phyloP scores from a whole-genome alignment of 1,139 yeast species.

The Candida tropicalis region DNA sequence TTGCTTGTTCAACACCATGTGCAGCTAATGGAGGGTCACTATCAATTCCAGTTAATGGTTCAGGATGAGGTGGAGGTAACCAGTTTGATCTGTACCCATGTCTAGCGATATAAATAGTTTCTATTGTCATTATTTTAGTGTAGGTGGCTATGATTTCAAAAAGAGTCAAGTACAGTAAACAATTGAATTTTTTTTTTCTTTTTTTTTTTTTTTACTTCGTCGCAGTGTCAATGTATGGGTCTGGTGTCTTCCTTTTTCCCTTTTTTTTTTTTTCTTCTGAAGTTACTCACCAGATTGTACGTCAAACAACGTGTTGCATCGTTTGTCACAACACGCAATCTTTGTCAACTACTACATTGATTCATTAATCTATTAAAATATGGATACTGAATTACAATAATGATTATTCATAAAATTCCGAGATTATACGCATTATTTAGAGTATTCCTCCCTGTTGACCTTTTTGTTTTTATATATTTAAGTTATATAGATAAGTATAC shows the following conservation, averaged over 20 bases:
- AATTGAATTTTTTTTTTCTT: background rate
- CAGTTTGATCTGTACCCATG: slow-evolving; percentile 86
- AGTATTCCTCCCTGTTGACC: background rate
- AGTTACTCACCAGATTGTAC: background rate
- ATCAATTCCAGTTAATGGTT: slow-evolving; percentile 78
- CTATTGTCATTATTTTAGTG: slow-evolving; percentile 37
- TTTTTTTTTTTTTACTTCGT: background rate
- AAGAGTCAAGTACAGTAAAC: background rate
- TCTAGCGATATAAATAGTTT: slow-evolving; percentile 53
- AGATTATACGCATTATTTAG: no score
- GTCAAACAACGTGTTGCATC: background rate
- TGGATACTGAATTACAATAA: no score
- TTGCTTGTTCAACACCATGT: slow-evolving; percentile 81
- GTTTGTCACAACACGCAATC: no score
- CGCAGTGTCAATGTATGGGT: no score
- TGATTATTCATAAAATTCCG: no score
- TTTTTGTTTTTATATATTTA: background rate
- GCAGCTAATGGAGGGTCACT: slow-evolving; percentile 80
- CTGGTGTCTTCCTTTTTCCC: no score
- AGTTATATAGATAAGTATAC: background rate
- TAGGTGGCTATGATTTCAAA: background rate
- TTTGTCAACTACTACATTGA: no score
- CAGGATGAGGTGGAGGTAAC: slow-evolving; percentile 76
- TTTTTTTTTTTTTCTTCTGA: no score
- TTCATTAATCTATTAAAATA: no score